These are phyloP conservation scores for Millerozyma miso DNA, from an alignment of 805 yeast genomes.

Conservation along the genomic window DNA sequence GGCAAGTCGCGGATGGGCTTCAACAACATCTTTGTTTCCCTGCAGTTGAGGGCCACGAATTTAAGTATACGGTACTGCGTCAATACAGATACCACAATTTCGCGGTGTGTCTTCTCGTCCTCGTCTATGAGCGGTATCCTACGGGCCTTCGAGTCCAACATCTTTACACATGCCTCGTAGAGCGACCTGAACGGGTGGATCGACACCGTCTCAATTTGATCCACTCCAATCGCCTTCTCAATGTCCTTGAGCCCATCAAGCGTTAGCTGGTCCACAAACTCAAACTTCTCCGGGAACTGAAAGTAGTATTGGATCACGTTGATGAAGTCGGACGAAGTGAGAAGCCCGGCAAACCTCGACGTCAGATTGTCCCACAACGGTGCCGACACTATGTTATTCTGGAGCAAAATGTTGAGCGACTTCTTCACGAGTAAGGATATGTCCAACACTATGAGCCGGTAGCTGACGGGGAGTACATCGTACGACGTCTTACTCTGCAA, in stretches of 20 bases:
- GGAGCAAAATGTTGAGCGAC: conserved; percentile 82
- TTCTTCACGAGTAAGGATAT: conserved; percentile 87
- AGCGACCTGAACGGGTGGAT: conserved; percentile 88
- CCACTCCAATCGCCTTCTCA: conserved; percentile 82
- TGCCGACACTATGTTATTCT: conserved; percentile 92
- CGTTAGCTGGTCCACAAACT: conserved; percentile 79
- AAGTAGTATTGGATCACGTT: conserved; percentile 93
- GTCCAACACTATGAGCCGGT: conserved; percentile 87
- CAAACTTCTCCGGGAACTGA: conserved; percentile 83
- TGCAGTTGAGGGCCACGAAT: conserved; percentile 93
- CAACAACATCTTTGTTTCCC: conserved; percentile 80
- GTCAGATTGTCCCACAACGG: conserved; percentile 92
- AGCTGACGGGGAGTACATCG: conserved; percentile 94
- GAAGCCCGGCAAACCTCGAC: conserved; percentile 87
- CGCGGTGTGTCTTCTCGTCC: conserved; percentile 88
- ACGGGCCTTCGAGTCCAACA: conserved; percentile 84
- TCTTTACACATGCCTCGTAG: conserved; percentile 88
- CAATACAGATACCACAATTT: conserved; percentile 89
- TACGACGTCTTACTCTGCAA: conserved; percentile 88
- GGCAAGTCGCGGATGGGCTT: conserved; percentile 69
- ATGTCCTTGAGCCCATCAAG: conserved; percentile 82
- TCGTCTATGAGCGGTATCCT: conserved; percentile 92
- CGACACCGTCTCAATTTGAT: conserved; percentile 78
- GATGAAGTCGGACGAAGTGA: conserved; percentile 89
- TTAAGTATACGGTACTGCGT: conserved; percentile 95